Conservation (phyloP, 345 rosid genomes). For the Litchi chinensis region DNA sequence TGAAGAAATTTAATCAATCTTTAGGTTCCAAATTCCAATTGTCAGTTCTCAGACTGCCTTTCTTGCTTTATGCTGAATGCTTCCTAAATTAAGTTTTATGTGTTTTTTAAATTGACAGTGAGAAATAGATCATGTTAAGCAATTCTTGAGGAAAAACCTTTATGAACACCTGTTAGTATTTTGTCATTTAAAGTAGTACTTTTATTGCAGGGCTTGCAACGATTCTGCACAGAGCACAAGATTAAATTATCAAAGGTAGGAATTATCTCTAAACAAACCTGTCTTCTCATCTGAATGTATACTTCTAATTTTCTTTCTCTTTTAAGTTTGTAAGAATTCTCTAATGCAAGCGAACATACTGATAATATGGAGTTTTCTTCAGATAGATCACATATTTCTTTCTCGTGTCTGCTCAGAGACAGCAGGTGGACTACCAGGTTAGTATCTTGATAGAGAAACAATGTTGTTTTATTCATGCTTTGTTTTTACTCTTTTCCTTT, state of each 20-base stretch:
- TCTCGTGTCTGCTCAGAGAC: slow-evolving; percentile 99
- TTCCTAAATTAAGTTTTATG: background rate
- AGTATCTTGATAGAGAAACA: slow-evolving; percentile 23
- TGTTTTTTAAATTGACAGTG: background rate
- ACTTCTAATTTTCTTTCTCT: background rate
- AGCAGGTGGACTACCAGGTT: slow-evolving; percentile 97
- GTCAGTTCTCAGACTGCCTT: background rate
- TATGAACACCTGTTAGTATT: background rate
- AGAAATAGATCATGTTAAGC: background rate
- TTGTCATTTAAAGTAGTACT: background rate
- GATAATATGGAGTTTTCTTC: slow-evolving; percentile 32
- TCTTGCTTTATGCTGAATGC: background rate
- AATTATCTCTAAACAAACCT: background rate
- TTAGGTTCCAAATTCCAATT: background rate
- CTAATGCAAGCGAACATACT: slow-evolving; percentile 4
- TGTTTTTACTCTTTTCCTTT: background rate
- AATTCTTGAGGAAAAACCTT: background rate
- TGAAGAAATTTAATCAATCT: background rate
- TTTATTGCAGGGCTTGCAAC: slow-evolving; percentile 73
- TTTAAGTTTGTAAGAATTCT: slow-evolving; percentile 7
- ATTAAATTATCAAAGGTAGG: slow-evolving; percentile 85
- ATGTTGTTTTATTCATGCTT: background rate
- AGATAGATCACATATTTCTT: slow-evolving; percentile 93
- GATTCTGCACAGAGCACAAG: slow-evolving; percentile 93
- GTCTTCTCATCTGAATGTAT: background rate